Base-by-base conservation (phyloP, 352 stramenopile species). In the Pseudoperonospora humuli region DNA sequence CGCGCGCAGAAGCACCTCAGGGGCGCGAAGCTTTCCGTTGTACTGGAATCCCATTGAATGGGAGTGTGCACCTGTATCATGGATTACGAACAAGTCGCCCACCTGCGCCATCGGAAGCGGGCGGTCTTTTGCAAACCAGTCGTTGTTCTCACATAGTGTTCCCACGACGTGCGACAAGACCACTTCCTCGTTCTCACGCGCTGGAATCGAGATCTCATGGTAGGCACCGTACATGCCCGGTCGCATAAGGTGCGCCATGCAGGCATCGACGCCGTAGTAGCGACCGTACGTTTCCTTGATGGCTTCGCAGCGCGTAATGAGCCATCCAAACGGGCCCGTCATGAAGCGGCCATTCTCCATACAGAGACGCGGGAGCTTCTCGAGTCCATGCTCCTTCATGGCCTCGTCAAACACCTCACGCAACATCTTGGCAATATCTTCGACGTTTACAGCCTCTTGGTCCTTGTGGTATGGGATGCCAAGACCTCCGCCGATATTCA, bases 41-140 rank as follows among this genome's bases (percentile, higher is more conserved):
- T 95, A 95, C 63, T 95, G 84, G 57, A 95, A 95, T 20, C 84
- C 84, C 84, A 95, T 95, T 53, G 81, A 94, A 66, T 95, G 83
- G n/a, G 79, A 70, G 59, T 95, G 84, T 31, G 84, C 84, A 35
- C 84, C 84, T 2, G 81, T 91, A 61, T 95, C 84, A 63, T 95
- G 70, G 41, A 95, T 90, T 34, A 95, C 83, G 47, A 95, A 94
- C 18, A 95, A 55, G 50, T 95, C 84, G 38, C 81, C 83, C 10
- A 93, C 79, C 28, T 81, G 37, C 5, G 80, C 76, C 13, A 51
- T 68, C 21, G 82, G 81, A 33, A 95, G 57, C 21, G 56, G 38
- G 8, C 83, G 74, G 48, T 94, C 69, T 72, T 94, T 92, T 19
- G 81, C 84, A 41, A 91, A 95, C 84, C 84, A 95, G 61, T 95